These are phyloP conservation scores for Russula vinacea DNA, from an alignment of 768 basidiomycete species.

Conservation along the genomic window DNA sequence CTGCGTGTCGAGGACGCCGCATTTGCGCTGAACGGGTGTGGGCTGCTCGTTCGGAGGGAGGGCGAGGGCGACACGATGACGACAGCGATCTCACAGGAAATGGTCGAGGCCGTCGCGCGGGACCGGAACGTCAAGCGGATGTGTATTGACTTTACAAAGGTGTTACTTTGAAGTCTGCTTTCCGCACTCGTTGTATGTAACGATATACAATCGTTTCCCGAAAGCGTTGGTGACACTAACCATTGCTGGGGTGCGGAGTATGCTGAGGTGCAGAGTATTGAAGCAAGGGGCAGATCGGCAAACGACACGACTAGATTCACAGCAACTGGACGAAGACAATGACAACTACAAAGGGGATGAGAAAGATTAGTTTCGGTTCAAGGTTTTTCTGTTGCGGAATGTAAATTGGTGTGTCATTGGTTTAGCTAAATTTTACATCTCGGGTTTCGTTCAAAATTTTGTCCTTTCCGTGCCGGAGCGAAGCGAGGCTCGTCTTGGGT, in stretches of 20 bases:
- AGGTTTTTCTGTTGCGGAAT: too few relatives aligned
- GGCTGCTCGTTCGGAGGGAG: slow-evolving; percentile 53
- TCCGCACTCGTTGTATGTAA: not conserved
- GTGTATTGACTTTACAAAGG: slow-evolving; percentile 59
- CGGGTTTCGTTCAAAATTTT: too few relatives aligned
- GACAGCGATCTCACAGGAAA: slow-evolving; percentile 58
- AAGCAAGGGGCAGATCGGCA: not conserved
- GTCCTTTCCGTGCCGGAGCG: too few relatives aligned
- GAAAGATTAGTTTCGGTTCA: too few relatives aligned
- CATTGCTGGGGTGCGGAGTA: not conserved
- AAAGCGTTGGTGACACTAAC: not conserved
- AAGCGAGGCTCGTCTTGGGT: too few relatives aligned
- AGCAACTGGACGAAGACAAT: too few relatives aligned
- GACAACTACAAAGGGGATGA: too few relatives aligned
- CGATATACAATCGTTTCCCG: not conserved
- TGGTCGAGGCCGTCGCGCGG: slow-evolving; percentile 62
- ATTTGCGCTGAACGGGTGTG: slow-evolving; percentile 85
- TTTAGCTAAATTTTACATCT: too few relatives aligned
- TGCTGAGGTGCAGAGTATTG: not conserved
- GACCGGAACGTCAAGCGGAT: slow-evolving; percentile 70
- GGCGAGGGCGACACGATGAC: slow-evolving; percentile 40
- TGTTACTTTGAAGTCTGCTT: slow-evolving; percentile 43
- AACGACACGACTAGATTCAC: too few relatives aligned
- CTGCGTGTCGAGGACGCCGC: slow-evolving; percentile 82
- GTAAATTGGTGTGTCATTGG: too few relatives aligned